Evolutionary conservation across 345 rosid species (phyloP), one percentile per base, ranked within the genome.

Genomic region (Camelina laxa): DNA sequence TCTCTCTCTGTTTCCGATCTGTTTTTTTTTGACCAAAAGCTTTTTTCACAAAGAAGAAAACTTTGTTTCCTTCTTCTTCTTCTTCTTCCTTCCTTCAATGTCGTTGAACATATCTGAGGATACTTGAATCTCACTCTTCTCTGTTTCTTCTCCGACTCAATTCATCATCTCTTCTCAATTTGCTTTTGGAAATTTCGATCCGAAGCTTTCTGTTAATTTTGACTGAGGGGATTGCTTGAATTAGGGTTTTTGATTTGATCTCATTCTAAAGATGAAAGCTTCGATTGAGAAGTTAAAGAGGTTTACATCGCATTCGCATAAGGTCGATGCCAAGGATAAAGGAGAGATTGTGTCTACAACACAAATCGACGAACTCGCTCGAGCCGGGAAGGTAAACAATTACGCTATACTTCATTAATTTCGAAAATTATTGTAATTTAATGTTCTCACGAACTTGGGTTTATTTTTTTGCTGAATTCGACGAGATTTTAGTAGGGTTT

Each of bases 291-390:
- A 87, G 86, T 77, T 95, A 44, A 84, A 79, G 78, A 87, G 85
- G 78, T 86, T 92, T 44, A 84, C 92, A 75, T 89, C 91, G 48
- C 91, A 84, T 82, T 89, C 91, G 39, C 92, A 84, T 80, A 87
- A 76, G 62, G 81, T 81, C 80, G 97, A 87, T 71, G 56, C 33
- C 1, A 92, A 84, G 86, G 96, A 87, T 14, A 92, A 89, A 79
- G 76, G 67, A 38, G 93, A 89, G 70, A 22, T 79, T 55, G 59
- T 80, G 9, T 57, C 85, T 62, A 73, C 88, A 2, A 76, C 88
- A 70, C 90, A 83, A 70, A 76, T 87, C 64, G 94, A 90, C 60
- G 93, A 90, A 74, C 97, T 95, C 76, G 91, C 82, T 69, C 88
- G 89, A 65, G 97, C 97, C 71, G 86, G 91, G 13, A 87, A 85